Base-by-base conservation (phyloP, 108 stramenopile genomes). In the Fistulifera pelliculosa region DNA sequence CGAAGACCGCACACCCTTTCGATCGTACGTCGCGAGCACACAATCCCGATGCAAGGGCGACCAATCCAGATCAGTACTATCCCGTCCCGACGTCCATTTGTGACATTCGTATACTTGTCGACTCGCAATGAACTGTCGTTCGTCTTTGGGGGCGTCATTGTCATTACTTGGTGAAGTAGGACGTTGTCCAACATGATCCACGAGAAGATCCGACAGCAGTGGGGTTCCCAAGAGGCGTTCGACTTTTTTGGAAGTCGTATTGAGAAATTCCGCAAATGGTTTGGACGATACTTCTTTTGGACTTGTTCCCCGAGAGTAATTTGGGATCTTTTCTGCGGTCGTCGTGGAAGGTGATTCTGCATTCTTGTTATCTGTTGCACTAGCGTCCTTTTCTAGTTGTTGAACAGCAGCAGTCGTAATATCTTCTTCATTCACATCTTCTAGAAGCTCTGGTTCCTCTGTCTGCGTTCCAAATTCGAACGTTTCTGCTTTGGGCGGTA, bases 11-110 rank as follows among this genome's bases (percentile, higher is more conserved):
- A 73, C 70, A 2, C 52, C 50, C 19, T 56, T 60, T 70, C 76
- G 71, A 56, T 81, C 76, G 54, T 91, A 85, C 40, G 77, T 74
- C 15, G 77, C 74, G 41, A 85, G 59, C 70, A 91, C 66, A 49
- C 84, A 64, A 62, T 91, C 90, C 40, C 69, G 72, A 52, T 91
- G 90, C 31, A 71, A 62, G 4, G 85, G 90, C 27, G 85, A 91
- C 90, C 90, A 91, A 58, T 83, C 79, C 47, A 91, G 59, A 64
- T 82, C 78, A 18, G 90, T 91, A 24, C 87, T 73, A 60, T 80
- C 71, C 19, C 89, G 64, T 0, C 62, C 64, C 18, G 70, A 44
- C 3, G 89, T 91, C 79, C 83, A 91, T 38, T 69, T 70, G 38
- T 73, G 66, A 58, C 74, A 85, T 58, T 76, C 69, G 47, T 79